Conservation (phyloP, 2,329 filamentous ascomycete genomes). For the Calonectria crousiana region DNA sequence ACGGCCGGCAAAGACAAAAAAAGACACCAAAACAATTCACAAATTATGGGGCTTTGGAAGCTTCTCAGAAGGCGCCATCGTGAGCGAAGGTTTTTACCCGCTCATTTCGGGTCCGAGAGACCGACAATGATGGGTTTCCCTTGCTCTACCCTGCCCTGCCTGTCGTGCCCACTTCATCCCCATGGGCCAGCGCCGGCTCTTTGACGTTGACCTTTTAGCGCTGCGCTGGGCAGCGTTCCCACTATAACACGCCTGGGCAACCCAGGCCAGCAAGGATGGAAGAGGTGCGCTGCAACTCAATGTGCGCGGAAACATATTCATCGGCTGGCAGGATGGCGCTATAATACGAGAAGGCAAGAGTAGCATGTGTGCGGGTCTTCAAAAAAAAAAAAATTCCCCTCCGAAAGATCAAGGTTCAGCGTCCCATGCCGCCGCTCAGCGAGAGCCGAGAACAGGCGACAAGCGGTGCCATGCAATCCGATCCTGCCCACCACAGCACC, state of each 20-base stretch:
- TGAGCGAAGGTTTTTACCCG: background rate
- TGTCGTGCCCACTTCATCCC: background rate
- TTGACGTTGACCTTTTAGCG: conserved; percentile 9
- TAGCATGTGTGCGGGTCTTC: background rate
- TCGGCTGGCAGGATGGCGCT: background rate
- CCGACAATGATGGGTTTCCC: conserved; percentile 4
- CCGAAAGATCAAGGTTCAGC: background rate
- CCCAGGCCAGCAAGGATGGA: background rate
- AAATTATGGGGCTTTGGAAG: conserved; percentile 12
- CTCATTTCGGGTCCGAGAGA: conserved; percentile 23
- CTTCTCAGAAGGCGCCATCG: conserved; percentile 8
- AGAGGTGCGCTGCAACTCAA: background rate
- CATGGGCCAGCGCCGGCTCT: conserved; percentile 13
- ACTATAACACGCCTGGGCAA: background rate
- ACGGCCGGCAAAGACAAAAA: conserved; percentile 22
- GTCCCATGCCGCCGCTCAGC: background rate
- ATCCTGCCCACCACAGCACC: background rate
- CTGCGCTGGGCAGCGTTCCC: background rate
- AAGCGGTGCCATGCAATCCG: background rate
- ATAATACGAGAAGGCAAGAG: background rate
- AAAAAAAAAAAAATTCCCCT: background rate
- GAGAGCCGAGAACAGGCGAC: background rate
- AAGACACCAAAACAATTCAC: background rate
- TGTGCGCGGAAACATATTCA: background rate
- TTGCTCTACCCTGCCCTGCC: background rate